Evolutionary conservation across 1,284 basidiomycete species (phyloP).

Genomic region (Prillingera fragicola): DNA sequence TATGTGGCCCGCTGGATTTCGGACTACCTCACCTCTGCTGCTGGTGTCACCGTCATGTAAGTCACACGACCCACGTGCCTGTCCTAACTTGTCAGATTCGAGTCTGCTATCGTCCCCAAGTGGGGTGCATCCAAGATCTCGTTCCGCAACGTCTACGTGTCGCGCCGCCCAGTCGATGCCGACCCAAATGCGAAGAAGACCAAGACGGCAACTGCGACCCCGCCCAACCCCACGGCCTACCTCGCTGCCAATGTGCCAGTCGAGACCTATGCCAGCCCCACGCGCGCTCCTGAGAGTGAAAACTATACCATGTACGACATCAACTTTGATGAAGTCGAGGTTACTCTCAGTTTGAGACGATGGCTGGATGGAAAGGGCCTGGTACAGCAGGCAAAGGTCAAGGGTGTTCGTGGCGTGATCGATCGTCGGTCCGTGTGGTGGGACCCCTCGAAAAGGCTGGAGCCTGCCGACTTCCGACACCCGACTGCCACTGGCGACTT

Average conservation of each 20-base stretch:
- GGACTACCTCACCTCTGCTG: constrained; percentile 86
- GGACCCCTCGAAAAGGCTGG: constrained; percentile 70
- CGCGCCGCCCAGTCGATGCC: constrained; percentile 59
- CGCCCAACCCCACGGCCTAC: constrained; percentile 36
- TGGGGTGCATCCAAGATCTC: constrained; percentile 94
- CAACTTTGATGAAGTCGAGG: constrained; percentile 89
- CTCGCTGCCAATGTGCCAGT: constrained; percentile 36
- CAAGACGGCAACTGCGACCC: constrained; percentile 28
- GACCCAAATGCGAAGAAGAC: constrained; percentile 40
- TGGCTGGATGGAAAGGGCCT: constrained; percentile 97
- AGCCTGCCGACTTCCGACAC: constrained; percentile 77
- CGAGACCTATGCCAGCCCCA: constrained; percentile 31
- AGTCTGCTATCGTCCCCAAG: constrained; percentile 94
- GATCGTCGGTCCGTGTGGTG: constrained; percentile 86
- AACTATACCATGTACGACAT: constrained; percentile 87
- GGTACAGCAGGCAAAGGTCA: constrained; percentile 81
- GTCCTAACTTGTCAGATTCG: constrained; percentile 55
- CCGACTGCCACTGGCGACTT: constrained; percentile 74
- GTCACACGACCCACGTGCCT: constrained; percentile 9
- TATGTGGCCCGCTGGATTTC: constrained; percentile 85
- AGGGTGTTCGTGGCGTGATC: constrained; percentile 88
- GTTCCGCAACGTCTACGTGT: constrained; percentile 94
- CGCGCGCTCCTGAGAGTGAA: constrained; percentile 29
- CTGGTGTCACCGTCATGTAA: constrained; percentile 81
- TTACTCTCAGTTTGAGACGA: constrained; percentile 82